phyloP scores from a whole-genome alignment of 768 basidiomycete genomes.

The Sarcodon aspratus region DNA sequence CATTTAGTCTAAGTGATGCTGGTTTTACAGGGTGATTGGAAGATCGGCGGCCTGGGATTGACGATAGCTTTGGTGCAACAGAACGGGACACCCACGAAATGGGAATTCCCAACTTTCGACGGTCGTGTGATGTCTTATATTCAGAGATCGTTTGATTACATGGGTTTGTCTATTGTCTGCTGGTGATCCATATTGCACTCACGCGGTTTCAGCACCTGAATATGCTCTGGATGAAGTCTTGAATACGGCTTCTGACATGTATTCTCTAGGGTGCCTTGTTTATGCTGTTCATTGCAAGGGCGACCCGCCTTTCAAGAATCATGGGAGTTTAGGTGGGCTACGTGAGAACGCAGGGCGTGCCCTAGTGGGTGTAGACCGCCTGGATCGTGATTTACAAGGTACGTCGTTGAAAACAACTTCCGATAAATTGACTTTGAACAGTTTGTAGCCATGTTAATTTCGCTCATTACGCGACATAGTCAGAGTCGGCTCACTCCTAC shows the following conservation, averaged over 20 bases:
- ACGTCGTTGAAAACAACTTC: constrained; percentile 4
- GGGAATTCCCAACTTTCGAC: constrained; percentile 89
- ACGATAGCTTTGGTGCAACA: constrained; percentile 65
- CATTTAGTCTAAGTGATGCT: neutral
- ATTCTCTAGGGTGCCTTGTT: constrained; percentile 82
- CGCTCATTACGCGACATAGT: constrained; percentile 73
- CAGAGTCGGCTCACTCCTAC: constrained; percentile 64
- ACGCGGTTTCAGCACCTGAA: constrained; percentile 66
- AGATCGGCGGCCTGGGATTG: constrained; percentile 81
- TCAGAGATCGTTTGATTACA: constrained; percentile 91
- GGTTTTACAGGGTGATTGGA: constrained; percentile 90
- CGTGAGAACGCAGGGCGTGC: constrained; percentile 61
- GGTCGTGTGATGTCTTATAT: constrained; percentile 66
- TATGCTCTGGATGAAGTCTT: constrained; percentile 87
- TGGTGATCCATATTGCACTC: neutral
- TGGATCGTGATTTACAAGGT: constrained; percentile 73
- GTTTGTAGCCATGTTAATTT: constrained; percentile 57
- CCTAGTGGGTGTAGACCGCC: constrained; percentile 45
- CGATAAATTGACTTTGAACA: constrained; percentile 1
- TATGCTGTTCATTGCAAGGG: constrained; percentile 89
- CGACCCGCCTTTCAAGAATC: constrained; percentile 78
- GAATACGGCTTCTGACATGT: constrained; percentile 85
- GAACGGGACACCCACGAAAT: constrained; percentile 65
- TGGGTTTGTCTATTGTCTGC: constrained; percentile 41
- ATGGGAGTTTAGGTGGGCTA: constrained; percentile 58